Conservation (phyloP, 1,284 basidiomycete species). For the Ceratobasidium sp. region DNA sequence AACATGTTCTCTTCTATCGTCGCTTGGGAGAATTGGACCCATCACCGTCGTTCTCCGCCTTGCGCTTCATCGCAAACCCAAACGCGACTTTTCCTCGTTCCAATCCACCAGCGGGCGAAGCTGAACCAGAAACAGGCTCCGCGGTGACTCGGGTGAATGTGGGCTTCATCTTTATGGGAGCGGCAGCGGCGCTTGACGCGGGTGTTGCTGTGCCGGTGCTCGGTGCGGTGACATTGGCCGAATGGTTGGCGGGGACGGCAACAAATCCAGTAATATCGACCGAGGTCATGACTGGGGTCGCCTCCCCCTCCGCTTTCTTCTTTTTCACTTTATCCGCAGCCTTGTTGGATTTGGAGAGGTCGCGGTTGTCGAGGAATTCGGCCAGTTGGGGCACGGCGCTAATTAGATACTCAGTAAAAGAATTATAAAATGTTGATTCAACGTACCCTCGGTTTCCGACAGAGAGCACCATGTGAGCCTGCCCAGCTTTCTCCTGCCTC, state of each 20-base stretch:
- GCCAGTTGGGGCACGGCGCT: constrained; percentile 81
- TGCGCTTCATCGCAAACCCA: constrained; percentile 76
- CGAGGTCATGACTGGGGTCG: constrained; percentile 52
- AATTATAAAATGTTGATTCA: constrained; percentile 16
- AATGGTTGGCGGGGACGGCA: constrained; percentile 62
- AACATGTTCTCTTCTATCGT: background rate
- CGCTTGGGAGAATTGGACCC: constrained; percentile 41
- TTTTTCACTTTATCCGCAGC: constrained; percentile 70
- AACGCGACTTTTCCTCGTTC: constrained; percentile 77
- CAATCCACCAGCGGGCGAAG: constrained; percentile 58
- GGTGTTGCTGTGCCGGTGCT: constrained; percentile 58
- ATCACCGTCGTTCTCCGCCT: constrained; percentile 66
- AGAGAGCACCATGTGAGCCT: constrained; percentile 91
- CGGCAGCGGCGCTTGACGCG: constrained; percentile 63
- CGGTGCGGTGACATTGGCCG: constrained; percentile 51
- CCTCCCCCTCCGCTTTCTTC: constrained; percentile 72
- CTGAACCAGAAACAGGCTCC: constrained; percentile 44
- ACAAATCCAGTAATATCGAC: constrained; percentile 67
- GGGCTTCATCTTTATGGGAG: constrained; percentile 58
- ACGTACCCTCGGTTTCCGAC: constrained; percentile 91
- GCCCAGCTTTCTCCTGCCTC: constrained; percentile 88
- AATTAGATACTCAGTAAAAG: constrained; percentile 40
- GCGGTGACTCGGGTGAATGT: constrained; percentile 78
- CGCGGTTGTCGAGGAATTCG: constrained; percentile 78
- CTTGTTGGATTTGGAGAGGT: constrained; percentile 71